Conservation (phyloP, 805 yeast species). For the Candida sakaeoensis region DNA sequence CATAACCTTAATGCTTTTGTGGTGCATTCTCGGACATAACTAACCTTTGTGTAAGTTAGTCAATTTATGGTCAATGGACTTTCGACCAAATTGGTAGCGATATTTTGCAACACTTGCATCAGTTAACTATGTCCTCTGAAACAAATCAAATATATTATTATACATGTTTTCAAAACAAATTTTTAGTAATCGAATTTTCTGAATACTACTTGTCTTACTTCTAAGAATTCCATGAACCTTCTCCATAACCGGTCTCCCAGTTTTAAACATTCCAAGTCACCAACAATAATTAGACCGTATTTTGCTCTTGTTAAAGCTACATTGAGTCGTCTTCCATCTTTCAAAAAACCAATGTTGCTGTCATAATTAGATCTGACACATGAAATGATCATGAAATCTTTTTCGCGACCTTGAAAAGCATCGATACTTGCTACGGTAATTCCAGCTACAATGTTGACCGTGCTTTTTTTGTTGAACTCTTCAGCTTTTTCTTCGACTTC, state of each 20-base stretch:
- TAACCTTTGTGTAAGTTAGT: no score
- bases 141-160: no score
- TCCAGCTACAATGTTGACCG: constrained; percentile 44
- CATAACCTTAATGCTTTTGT: no score
- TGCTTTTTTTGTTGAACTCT: constrained; percentile 46
- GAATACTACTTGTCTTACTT: constrained; percentile 16
- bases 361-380: constrained; percentile 65
- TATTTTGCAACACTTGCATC: no score
- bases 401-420: constrained; percentile 60
- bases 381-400: constrained; percentile 47
- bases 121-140: no score
- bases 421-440: constrained; percentile 56
- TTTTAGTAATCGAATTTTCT: neutral
- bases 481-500: constrained; percentile 59
- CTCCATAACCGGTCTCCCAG: constrained; percentile 50
- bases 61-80: no score
- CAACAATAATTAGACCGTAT: constrained; percentile 61
- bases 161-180: no score
- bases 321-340: constrained; percentile 81
- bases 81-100: no score
- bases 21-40: no score
- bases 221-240: constrained; percentile 42
- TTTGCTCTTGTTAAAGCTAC: constrained; percentile 88
- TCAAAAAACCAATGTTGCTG: constrained; percentile 75
- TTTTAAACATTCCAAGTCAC: constrained; percentile 39